Percentiles rank a stretch among this genome's conserved stretches.
Conservation (phyloP, 768 basidiomycete genomes). For the Chalciporus pseudorubinellus region DNA sequence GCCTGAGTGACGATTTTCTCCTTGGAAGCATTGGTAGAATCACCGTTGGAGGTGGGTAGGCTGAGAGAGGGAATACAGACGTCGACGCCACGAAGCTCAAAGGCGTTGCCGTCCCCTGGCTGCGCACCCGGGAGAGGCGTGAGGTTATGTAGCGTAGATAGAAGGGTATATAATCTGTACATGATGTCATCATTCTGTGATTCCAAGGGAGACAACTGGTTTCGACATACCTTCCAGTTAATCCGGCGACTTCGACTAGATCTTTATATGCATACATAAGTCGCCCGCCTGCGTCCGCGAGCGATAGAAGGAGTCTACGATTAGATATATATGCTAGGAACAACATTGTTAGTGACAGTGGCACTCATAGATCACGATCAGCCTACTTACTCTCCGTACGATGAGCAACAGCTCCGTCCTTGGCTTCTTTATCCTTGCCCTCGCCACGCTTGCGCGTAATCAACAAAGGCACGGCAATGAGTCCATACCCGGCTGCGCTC, state of each 20-base stretch:
- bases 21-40: not conserved
- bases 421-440: slow-evolving; percentile 5
- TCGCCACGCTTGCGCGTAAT: slow-evolving; percentile 48
- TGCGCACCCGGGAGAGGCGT: slow-evolving; percentile 45
- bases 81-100: slow-evolving; percentile 67
- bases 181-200: not conserved
- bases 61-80: slow-evolving; percentile 55
- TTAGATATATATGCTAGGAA: slow-evolving; percentile 84
- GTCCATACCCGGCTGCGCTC: slow-evolving; percentile 88
- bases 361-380: not conserved
- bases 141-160: slow-evolving; percentile 82
- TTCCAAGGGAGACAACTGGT: not conserved
- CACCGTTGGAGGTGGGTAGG: not conserved
- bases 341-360: not conserved
- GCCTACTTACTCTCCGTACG: slow-evolving; percentile 48
- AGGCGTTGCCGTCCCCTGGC: slow-evolving; percentile 36
- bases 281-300: slow-evolving; percentile 95
- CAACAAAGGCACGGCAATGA: slow-evolving; percentile 89
- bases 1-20: not conserved
- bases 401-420: slow-evolving; percentile 40
- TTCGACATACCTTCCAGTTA: slow-evolving; percentile 54
- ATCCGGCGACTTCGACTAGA: slow-evolving; percentile 89
- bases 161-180: slow-evolving; percentile 73
- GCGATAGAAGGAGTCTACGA: slow-evolving; percentile 81
- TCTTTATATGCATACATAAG: slow-evolving; percentile 98